phyloP scores from a whole-genome alignment of 139 green algal species.

The Micractinium sp. region DNA sequence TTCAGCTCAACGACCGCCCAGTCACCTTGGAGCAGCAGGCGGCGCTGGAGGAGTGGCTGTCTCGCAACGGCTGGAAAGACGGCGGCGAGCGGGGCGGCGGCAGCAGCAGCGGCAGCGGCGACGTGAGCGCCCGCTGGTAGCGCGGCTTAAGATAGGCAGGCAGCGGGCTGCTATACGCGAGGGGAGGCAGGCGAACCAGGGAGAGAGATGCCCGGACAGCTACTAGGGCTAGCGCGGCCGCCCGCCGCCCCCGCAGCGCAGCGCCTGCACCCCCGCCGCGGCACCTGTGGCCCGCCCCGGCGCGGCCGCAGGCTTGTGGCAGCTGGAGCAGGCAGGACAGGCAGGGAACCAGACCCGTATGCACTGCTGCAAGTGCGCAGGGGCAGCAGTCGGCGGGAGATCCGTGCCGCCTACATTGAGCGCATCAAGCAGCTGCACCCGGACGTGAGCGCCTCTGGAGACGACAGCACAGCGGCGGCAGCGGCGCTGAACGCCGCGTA shows the following conservation, averaged over 20 bases:
- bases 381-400: conserved; percentile 24
- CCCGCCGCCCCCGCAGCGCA: background rate
- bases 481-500: conserved; percentile 58
- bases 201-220: too few species aligned
- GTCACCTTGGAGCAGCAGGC: conserved; percentile 28
- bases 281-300: background rate
- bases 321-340: background rate
- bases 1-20: conserved; percentile 19
- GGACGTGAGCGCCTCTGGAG: conserved; percentile 49
- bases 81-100: background rate
- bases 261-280: background rate
- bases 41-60: conserved; percentile 19
- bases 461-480: conserved; percentile 53
- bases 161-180: too few species aligned
- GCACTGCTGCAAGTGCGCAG: conserved; percentile 35
- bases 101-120: background rate
- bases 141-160: too few species aligned
- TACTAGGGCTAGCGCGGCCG: background rate
- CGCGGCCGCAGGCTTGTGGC: background rate
- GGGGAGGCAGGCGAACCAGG: too few species aligned
- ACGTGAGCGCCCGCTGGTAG: too few species aligned
- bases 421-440: conserved; percentile 69
- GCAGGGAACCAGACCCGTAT: conserved; percentile 22
- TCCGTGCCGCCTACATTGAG: conserved; percentile 57
- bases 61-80: background rate